Percentiles rank a stretch among this genome's conserved stretches.
These are phyloP conservation scores for Amanita thiersii DNA, from an alignment of 768 basidiomycete genomes.

Conservation along the genomic window DNA sequence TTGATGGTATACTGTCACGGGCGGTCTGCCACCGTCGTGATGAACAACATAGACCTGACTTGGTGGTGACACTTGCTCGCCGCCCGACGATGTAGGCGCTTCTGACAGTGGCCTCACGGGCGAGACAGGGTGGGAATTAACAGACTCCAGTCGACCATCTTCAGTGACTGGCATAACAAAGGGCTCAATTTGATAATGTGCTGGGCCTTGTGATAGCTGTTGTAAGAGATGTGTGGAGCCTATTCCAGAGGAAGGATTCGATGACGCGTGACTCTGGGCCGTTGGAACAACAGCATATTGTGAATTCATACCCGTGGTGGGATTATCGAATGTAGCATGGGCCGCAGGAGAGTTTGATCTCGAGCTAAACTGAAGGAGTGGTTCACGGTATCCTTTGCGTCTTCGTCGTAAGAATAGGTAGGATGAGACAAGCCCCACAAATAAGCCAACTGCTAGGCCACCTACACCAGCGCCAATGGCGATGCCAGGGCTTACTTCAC, in stretches of 20 bases:
- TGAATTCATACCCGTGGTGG: too few relatives aligned
- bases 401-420: constrained; percentile 23
- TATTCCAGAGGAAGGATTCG: background rate
- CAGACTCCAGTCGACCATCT: constrained; percentile 16
- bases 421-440: constrained; percentile 23
- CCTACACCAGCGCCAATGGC: constrained; percentile 31
- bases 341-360: background rate
- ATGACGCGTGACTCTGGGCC: background rate
- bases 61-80: constrained; percentile 7
- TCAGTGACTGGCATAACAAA: constrained; percentile 29
- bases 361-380: background rate
- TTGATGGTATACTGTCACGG: constrained; percentile 49
- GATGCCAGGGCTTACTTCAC: constrained; percentile 15
- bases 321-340: background rate
- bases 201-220: constrained; percentile 8
- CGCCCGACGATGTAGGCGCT: background rate
- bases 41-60: constrained; percentile 49
- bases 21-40: constrained; percentile 49
- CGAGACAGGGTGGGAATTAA: background rate
- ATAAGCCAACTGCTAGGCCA: constrained; percentile 28
- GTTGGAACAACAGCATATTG: background rate
- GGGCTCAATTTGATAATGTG: constrained; percentile 34
- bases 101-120: constrained; percentile 5
- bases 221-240: constrained; percentile 10
- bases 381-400: constrained; percentile 8